Conservation (phyloP, 2,329 filamentous ascomycete species). For the Calonectria pseudoturangicola region DNA sequence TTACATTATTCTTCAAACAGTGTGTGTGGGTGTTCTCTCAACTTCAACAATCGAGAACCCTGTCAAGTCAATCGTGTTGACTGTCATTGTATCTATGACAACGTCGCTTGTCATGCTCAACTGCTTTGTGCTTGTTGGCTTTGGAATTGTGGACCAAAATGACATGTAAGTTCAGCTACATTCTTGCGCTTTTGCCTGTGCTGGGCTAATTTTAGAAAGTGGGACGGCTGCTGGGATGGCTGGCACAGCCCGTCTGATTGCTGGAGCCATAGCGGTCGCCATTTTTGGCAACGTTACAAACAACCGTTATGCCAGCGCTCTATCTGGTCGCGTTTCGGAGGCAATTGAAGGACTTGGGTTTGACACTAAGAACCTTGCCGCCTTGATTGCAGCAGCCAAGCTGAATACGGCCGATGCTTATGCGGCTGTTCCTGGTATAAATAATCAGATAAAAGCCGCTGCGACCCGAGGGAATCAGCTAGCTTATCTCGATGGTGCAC, state of each 20-base stretch:
- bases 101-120: slow-evolving; percentile 39
- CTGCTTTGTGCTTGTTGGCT: slow-evolving; percentile 41
- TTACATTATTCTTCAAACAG: slow-evolving; percentile 33
- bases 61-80: slow-evolving; percentile 35
- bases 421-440: slow-evolving; percentile 29
- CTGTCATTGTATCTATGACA: slow-evolving; percentile 37
- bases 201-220: neutral
- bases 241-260: slow-evolving; percentile 35
- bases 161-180: slow-evolving; percentile 22
- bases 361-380: neutral
- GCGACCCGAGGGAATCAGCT: slow-evolving; percentile 31
- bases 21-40: slow-evolving; percentile 30
- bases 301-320: slow-evolving; percentile 31
- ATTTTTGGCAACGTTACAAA: slow-evolving; percentile 40
- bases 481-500: slow-evolving; percentile 37
- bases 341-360: slow-evolving; percentile 22
- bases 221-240: slow-evolving; percentile 35
- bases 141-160: slow-evolving; percentile 39
- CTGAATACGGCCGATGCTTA: slow-evolving; percentile 22
- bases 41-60: slow-evolving; percentile 37
- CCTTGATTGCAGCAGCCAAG: slow-evolving; percentile 21
- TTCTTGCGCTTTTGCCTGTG: neutral
- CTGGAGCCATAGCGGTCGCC: slow-evolving; percentile 33
- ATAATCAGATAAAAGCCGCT: slow-evolving; percentile 24
- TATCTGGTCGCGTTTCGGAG: slow-evolving; percentile 8